These are phyloP conservation scores for Cornus controversa DNA, from an alignment of 148 eudicot species.

Conservation along the genomic window DNA sequence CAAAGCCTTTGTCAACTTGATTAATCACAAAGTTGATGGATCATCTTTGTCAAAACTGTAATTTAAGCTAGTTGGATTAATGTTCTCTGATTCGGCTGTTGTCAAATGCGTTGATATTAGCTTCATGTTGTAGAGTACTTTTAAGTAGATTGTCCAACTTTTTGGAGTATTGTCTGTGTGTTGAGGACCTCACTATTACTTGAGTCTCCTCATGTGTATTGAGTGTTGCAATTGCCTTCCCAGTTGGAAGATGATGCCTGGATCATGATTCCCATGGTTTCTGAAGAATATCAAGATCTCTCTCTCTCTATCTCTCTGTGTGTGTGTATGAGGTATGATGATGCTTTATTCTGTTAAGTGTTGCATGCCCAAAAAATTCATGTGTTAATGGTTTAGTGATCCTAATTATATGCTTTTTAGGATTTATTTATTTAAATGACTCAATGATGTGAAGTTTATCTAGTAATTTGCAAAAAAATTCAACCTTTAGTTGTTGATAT, in stretches of 20 bases:
- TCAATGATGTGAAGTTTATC: neutral
- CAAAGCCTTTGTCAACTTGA: neutral
- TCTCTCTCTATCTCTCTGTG: too few relatives aligned
- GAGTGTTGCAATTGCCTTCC: neutral
- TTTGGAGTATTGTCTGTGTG: neutral
- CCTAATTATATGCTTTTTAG: neutral
- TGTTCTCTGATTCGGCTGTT: neutral
- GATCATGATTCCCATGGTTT: neutral
- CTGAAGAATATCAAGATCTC: neutral
- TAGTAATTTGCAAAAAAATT: neutral
- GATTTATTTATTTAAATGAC: neutral
- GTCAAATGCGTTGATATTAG: neutral
- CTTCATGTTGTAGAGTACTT: neutral
- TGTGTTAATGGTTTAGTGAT: neutral
- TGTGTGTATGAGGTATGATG: neutral
- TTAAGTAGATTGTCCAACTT: neutral
- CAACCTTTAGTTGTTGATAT: conserved; percentile 1
- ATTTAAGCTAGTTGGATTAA: neutral
- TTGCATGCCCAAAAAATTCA: neutral
- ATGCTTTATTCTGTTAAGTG: neutral
- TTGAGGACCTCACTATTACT: neutral
- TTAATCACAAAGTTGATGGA: neutral
- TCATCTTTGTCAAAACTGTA: neutral
- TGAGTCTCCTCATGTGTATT: neutral
- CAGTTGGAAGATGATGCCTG: neutral